Conservation (phyloP, 2,329 filamentous ascomycete species). For the Alternaria triticina region DNA sequence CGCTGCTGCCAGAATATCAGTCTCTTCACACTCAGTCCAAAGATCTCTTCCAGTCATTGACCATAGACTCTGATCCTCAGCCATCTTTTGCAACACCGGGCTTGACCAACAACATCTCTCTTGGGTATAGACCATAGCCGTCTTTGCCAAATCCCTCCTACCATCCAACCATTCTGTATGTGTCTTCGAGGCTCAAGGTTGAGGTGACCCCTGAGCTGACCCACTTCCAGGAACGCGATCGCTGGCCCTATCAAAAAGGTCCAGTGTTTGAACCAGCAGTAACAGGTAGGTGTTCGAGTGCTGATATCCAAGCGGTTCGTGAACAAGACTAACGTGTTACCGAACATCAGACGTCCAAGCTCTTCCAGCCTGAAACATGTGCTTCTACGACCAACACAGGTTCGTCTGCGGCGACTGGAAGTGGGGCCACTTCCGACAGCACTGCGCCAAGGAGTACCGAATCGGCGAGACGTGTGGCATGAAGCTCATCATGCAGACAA, state of each 20-base stretch:
- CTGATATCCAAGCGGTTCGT: constrained; percentile 38
- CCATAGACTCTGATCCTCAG: constrained; percentile 27
- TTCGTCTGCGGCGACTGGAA: constrained; percentile 91
- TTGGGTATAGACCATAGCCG: constrained; percentile 15
- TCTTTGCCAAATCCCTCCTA: constrained; percentile 18
- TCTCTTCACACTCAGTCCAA: constrained; percentile 37
- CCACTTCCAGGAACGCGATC: constrained; percentile 21
- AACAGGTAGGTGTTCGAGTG: constrained; percentile 37
- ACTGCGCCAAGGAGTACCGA: constrained; percentile 93
- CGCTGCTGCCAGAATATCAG: constrained; percentile 28
- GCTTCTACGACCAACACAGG: constrained; percentile 91
- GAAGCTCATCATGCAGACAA: constrained; percentile 82
- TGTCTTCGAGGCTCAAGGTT: constrained; percentile 28
- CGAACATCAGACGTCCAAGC: constrained; percentile 35
- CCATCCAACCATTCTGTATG: constrained; percentile 46
- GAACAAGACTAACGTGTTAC: constrained; percentile 37
- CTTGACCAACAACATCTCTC: constrained; percentile 32
- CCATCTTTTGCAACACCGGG: constrained; percentile 40
- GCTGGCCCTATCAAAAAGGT: constrained; percentile 31
- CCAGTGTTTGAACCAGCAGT: constrained; percentile 28
- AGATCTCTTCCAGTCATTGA: constrained; percentile 39
- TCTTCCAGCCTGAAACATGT: constrained; percentile 67
- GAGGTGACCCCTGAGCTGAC: constrained; percentile 40
- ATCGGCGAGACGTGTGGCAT: constrained; percentile 96
- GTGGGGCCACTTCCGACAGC: constrained; percentile 91